Evolutionary conservation across 83 land plant genomes (phyloP), one percentile per base, ranked within the genome.

Genomic region (Diphasiastrum complanatum): DNA sequence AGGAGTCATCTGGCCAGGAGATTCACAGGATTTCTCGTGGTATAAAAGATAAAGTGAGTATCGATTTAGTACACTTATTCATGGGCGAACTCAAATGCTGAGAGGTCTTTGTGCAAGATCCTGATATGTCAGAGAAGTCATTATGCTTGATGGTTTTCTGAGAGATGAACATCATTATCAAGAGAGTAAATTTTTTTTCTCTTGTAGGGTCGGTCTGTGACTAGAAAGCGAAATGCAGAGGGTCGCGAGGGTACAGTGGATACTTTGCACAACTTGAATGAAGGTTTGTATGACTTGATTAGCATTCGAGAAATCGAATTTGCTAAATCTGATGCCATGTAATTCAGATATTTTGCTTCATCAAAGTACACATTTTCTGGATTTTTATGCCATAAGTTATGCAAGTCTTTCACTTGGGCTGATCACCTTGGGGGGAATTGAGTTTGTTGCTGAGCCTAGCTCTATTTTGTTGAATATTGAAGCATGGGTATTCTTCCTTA

Each of bases 1-100:
- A 90, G 46, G 86, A 89, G 60, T 54, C 85, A 19, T 73, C 85
- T 28, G 74, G 96, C 31, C 68, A 78, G 38, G 96, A 90, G 35
- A 53, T 58, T 0, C 83, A 89, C 41, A 65, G 76, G 47, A 37
- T 83, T 5, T 85, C 91, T 0, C 75, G 87, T 41, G 96, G 96
- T 26, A 58, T 88, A 59, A 65, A 66, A 51, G 74, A 80, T 47
- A 88, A 88, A 81, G 95, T 88, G 72, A 30, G 22, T 38, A 46
- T 18, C 29, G 24, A 12, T 31, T 18, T 46, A 27, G 20, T 69
- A 11, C 20, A 30, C 32, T 34, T 14, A 2, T 55, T 47, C 51
- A 18, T 26, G 10, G 28, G 2, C 24, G 52, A 1, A 26, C 16
- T 38, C 57, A 34, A 29, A 1, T 32, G 41, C n/a, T 66, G 4